These are phyloP conservation scores for Plasmodium relictum DNA, from an alignment of 169 alveolate species.

Conservation along the genomic window DNA sequence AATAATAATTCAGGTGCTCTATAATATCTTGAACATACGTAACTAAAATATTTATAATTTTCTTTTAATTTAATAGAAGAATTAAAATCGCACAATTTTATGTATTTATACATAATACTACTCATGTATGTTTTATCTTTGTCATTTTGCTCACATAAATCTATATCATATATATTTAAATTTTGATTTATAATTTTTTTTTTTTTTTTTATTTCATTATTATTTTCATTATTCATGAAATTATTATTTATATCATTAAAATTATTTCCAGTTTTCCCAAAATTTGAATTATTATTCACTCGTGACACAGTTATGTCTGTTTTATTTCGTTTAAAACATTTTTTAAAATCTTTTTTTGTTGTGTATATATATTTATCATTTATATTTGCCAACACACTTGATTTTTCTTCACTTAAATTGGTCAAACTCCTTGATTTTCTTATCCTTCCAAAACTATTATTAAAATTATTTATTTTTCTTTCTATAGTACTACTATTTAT, in stretches of 20 bases:
- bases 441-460: neutral
- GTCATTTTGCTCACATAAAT: constrained; percentile 4
- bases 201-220: neutral
- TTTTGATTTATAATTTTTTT: neutral
- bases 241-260: neutral
- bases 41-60: constrained; percentile 81
- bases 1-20: constrained; percentile 99
- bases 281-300: neutral
- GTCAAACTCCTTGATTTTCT: constrained; percentile 30
- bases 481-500: neutral
- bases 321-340: neutral
- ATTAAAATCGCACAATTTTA: constrained; percentile 59
- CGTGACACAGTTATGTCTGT: neutral
- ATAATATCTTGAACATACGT: constrained; percentile 98
- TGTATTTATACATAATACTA: constrained; percentile 40
- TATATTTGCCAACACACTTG: neutral
- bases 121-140: constrained; percentile 23
- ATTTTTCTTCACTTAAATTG: neutral
- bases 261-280: neutral
- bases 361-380: neutral
- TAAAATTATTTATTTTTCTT: neutral
- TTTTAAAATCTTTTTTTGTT: neutral
- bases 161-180: neutral
- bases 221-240: neutral
- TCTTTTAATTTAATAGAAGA: constrained; percentile 55